Base-by-base conservation (phyloP, 2,329 filamentous ascomycete species). In the Daldinia eschscholtzii region DNA sequence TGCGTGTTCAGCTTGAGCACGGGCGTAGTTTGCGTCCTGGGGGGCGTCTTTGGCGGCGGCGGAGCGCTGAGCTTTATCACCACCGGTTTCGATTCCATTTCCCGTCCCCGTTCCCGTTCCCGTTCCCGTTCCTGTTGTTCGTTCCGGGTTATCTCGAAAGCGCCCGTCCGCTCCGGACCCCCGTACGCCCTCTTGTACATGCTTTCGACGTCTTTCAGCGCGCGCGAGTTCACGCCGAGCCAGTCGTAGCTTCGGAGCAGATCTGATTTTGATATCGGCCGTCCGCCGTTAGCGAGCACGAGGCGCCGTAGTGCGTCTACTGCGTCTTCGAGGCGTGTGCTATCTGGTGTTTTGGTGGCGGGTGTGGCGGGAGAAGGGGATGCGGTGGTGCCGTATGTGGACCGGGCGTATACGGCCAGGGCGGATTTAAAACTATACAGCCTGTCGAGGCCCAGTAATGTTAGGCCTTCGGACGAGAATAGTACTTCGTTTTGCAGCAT, bases 391-490 rank as follows among this genome's bases (percentile, higher is more conserved):
- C 62, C 50, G 42, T 57, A 44, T 56, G 71, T 63, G 1, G 82
- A 83, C 64, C 81, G 82, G 4, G 86, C 83, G 76, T 90, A 90
- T 70, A 83, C 84, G 18, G 86, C 83, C 10, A 91, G 82, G 0
- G 88, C 87, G 53, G 83, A 82, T 76, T 90, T 90, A 80, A 92
- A 88, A 46, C 86, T 88, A 79, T 90, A 92, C 52, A 90, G 78
- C 57, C 87, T 83, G 77, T 91, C 89, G 10, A 91, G 82, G 0
- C 87, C 84, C 13, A 90, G 76, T 6, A 92, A 79, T 0, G 85
- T 89, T 10, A 92, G 81, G 18, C 88, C 87, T 28, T 87, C 85
- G 1, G 86, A 84, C 1, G 84, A 84, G 81, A 89, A 91, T 60
- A 91, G 81, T 26, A 88, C 78, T 65, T 89, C 86, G 75, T 90